Conservation (phyloP, 139 green algal genomes). For the Zygnema cylindricum region DNA sequence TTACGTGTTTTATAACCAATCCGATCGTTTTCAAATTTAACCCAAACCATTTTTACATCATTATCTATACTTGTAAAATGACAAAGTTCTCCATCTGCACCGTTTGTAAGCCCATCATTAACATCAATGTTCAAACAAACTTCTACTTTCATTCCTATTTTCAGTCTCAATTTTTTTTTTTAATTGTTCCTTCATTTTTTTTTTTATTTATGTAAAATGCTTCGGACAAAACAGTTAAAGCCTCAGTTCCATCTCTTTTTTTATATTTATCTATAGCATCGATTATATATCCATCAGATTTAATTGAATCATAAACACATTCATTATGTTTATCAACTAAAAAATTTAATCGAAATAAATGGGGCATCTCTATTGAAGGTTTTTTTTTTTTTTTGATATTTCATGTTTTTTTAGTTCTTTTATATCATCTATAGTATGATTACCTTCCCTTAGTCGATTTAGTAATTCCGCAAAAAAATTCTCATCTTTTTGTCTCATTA, state of each 20-base stretch:
- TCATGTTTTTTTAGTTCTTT: not conserved
- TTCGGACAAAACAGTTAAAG: too few relatives aligned
- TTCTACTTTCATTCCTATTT: not conserved
- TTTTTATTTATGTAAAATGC: not conserved
- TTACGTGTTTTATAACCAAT: not conserved
- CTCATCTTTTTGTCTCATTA: not conserved
- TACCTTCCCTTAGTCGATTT: constrained; percentile 5
- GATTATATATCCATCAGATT: not conserved
- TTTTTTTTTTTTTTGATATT: not conserved
- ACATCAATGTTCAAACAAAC: not conserved
- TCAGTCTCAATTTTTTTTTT: not conserved
- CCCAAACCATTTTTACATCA: not conserved
- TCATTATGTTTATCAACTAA: not conserved
- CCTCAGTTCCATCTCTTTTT: too few relatives aligned
- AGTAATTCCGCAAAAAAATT: not conserved
- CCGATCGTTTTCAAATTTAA: not conserved
- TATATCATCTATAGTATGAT: not conserved
- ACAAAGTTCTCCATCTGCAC: not conserved
- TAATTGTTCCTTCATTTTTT: not conserved
- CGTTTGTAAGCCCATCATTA: not conserved
- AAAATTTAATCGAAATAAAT: not conserved
- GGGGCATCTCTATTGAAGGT: not conserved
- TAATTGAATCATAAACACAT: not conserved
- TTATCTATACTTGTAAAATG: not conserved
- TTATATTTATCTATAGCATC: not conserved